These are phyloP conservation scores for Diplodia corticola DNA, from an alignment of 2,329 filamentous ascomycete genomes.

Conservation along the genomic window DNA sequence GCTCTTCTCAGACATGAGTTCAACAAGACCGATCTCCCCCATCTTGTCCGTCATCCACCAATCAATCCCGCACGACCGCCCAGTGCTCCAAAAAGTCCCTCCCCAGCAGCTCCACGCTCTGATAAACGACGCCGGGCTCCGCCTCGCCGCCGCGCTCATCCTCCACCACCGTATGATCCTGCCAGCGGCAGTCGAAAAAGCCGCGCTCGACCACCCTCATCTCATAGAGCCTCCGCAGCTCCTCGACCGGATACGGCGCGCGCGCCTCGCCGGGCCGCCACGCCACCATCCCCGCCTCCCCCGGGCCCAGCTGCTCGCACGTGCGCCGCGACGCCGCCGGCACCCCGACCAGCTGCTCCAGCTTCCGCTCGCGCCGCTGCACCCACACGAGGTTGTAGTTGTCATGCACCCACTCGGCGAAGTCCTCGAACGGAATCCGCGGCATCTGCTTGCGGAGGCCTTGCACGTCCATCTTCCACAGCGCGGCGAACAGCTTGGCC, in stretches of 20 bases:
- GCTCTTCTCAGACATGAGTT: no score
- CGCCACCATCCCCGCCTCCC: background rate
- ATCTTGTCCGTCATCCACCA: no score
- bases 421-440: background rate
- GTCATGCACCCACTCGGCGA: background rate
- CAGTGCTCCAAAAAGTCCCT: background rate
- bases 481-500: background rate
- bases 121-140: background rate
- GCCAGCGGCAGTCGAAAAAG: no score
- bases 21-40: no score
- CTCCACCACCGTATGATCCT: background rate
- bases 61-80: no score
- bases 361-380: background rate
- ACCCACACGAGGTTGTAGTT: background rate
- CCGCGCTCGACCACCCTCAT: background rate
- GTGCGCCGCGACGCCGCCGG: background rate
- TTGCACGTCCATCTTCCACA: slow-evolving; percentile 12
- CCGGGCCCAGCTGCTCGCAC: background rate
- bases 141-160: background rate
- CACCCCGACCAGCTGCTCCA: background rate
- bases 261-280: background rate
- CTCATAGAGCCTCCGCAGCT: background rate
- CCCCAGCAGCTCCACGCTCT: background rate
- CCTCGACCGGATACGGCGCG: slow-evolving; percentile 2
- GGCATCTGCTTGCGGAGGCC: background rate